Conservation (phyloP, 2,329 filamentous ascomycete species). For the Zalaria sp. region DNA sequence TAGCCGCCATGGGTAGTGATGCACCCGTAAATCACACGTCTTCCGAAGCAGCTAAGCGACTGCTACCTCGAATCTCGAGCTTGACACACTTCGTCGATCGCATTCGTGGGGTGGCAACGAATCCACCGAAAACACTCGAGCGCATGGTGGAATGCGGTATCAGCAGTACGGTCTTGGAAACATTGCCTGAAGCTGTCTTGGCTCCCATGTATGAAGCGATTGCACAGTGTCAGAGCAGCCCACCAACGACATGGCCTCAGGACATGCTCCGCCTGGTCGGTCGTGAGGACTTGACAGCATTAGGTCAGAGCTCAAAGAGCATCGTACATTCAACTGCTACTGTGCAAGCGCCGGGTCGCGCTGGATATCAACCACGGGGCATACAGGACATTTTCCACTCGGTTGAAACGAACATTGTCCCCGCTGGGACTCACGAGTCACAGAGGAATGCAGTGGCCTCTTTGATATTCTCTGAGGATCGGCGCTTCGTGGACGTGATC, state of each 20-base stretch:
- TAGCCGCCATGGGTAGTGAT: slow-evolving; percentile 11
- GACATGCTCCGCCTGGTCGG: slow-evolving; percentile 62
- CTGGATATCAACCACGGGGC: slow-evolving; percentile 48
- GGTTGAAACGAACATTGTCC: slow-evolving; percentile 47
- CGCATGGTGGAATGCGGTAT: slow-evolving; percentile 59
- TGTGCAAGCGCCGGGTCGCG: slow-evolving; percentile 39
- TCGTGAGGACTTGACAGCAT: slow-evolving; percentile 53
- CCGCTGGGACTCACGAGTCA: slow-evolving; percentile 68
- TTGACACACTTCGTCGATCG: not conserved
- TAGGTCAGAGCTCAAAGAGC: not conserved
- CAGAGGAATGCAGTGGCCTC: slow-evolving; percentile 66
- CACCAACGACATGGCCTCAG: slow-evolving; percentile 61
- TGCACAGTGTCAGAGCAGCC: slow-evolving; percentile 67
- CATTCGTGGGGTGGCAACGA: not conserved
- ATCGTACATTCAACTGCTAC: not conserved
- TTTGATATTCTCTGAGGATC: slow-evolving; percentile 81
- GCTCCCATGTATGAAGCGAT: slow-evolving; percentile 73
- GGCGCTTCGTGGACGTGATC: slow-evolving; percentile 74
- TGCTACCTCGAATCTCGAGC: slow-evolving; percentile 2
- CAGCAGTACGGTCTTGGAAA: slow-evolving; percentile 54
- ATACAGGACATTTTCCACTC: slow-evolving; percentile 63
- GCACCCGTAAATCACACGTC: slow-evolving; percentile 1
- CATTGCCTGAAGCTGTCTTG: slow-evolving; percentile 71
- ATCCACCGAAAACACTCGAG: slow-evolving; percentile 24
- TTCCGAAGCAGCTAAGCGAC: not conserved